Evolutionary conservation across 2,329 filamentous ascomycete genomes (phyloP).

Genomic region (Harringtonia lauricola): DNA sequence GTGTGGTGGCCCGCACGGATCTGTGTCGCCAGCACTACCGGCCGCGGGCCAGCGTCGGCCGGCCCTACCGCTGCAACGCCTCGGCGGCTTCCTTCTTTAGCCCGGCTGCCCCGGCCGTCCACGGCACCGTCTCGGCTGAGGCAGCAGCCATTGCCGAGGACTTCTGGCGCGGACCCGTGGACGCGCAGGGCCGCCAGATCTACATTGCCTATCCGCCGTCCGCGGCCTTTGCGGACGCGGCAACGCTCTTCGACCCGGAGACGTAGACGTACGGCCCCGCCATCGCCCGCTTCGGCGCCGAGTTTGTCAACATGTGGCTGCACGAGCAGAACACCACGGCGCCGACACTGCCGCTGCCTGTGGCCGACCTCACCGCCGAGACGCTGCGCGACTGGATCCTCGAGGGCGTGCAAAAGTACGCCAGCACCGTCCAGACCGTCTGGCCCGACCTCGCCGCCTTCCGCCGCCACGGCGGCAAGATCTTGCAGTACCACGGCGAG

Average conservation of each 20-base stretch:
- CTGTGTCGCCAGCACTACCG: slow-evolving; percentile 34
- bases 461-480: slow-evolving; percentile 32
- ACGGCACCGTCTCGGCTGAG: slow-evolving; percentile 11
- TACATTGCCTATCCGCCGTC: slow-evolving; percentile 16
- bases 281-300: slow-evolving; percentile 12
- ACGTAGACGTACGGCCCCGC: slow-evolving; percentile 7
- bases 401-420: slow-evolving; percentile 33
- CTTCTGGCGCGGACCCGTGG: slow-evolving; percentile 24
- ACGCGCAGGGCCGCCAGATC: slow-evolving; percentile 22
- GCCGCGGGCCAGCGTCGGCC: slow-evolving; percentile 32
- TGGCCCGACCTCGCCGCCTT: slow-evolving; percentile 35
- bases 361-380: slow-evolving; percentile 38
- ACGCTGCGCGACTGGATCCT: slow-evolving; percentile 38
- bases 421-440: slow-evolving; percentile 31
- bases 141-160: slow-evolving; percentile 17
- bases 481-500: slow-evolving; percentile 42
- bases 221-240: slow-evolving; percentile 19
- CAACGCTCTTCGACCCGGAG: slow-evolving; percentile 19
- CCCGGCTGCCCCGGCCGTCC: slow-evolving; percentile 2
- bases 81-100: neutral
- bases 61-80: slow-evolving; percentile 19
- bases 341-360: slow-evolving; percentile 13
- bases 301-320: slow-evolving; percentile 23
- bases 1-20: slow-evolving; percentile 13
- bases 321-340: slow-evolving; percentile 3